These are phyloP conservation scores for Xerocomus brunneocitrinus DNA, from an alignment of 768 basidiomycete species.

Conservation along the genomic window DNA sequence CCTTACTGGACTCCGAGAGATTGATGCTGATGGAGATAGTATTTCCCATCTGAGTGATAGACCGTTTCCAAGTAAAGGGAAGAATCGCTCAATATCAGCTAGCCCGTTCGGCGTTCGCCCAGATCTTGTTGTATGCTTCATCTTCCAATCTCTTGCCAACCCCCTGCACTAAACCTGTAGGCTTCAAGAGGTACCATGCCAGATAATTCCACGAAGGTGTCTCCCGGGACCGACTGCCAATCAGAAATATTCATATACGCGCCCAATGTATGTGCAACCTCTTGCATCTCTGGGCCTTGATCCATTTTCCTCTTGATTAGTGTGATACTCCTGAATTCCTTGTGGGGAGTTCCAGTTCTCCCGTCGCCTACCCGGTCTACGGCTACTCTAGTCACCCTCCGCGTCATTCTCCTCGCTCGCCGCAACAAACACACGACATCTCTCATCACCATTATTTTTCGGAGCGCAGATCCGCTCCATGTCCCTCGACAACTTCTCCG, in stretches of 20 bases:
- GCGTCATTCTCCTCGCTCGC: constrained; percentile 1
- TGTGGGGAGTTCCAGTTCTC: constrained; percentile 29
- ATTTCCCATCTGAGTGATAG: not conserved
- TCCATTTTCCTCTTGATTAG: constrained; percentile 2
- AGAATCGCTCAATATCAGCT: constrained; percentile 14
- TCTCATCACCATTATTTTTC: constrained; percentile 6
- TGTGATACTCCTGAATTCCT: constrained; percentile 29
- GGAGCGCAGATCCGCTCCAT: constrained; percentile 19
- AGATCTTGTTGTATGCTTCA: constrained; percentile 12
- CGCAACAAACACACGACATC: constrained; percentile 5
- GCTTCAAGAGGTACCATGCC: not conserved
- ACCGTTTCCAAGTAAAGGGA: constrained; percentile 16
- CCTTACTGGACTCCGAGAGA: not conserved
- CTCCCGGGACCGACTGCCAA: not conserved
- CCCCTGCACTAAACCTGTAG: constrained; percentile 9
- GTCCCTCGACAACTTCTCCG: constrained; percentile 8
- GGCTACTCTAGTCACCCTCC: constrained; percentile 28
- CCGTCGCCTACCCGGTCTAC: constrained; percentile 26
- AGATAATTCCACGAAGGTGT: not conserved
- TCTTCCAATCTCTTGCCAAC: not conserved
- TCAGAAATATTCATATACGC: constrained; percentile 27
- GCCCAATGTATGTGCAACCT: constrained; percentile 18
- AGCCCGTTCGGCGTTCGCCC: not conserved
- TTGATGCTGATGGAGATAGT: not conserved
- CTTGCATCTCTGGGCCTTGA: not conserved